phyloP scores from a whole-genome alignment of 179 eudicot species.

The Vitellaria paradoxa region DNA sequence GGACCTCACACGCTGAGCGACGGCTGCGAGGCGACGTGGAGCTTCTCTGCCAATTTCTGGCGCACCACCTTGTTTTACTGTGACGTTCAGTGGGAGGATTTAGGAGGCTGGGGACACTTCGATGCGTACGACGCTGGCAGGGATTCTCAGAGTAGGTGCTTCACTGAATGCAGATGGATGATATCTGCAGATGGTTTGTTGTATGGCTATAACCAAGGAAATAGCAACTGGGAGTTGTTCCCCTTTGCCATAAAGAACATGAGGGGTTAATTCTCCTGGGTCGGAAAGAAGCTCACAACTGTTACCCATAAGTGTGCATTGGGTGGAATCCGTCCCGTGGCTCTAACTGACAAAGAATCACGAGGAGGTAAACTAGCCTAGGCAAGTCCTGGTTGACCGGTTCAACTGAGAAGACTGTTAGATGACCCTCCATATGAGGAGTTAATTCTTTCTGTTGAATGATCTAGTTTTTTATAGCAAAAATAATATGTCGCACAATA shows the following conservation, averaged over 20 bases:
- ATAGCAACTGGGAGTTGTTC: conserved; percentile 15
- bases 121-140: conserved; percentile 18
- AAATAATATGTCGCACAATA: no score
- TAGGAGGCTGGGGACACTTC: conserved; percentile 8
- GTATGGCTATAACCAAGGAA: conserved; percentile 18
- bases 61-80: conserved; percentile 26
- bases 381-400: no score
- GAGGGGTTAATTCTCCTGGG: no score
- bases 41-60: conserved; percentile 20
- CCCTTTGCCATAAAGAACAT: neutral
- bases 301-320: no score
- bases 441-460: no score
- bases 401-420: no score
- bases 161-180: conserved; percentile 19
- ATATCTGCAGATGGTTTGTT: conserved; percentile 13
- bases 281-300: no score
- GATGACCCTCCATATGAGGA: no score
- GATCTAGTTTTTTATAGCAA: no score
- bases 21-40: conserved; percentile 11
- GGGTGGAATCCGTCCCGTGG: no score
- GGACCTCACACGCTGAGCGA: conserved; percentile 11
- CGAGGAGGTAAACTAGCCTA: no score
- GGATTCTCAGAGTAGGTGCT: conserved; percentile 13
- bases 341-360: no score
- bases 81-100: conserved; percentile 17